These are phyloP conservation scores for Teratosphaeria epicoccoides DNA, from an alignment of 2,329 filamentous ascomycete species.

Conservation along the genomic window DNA sequence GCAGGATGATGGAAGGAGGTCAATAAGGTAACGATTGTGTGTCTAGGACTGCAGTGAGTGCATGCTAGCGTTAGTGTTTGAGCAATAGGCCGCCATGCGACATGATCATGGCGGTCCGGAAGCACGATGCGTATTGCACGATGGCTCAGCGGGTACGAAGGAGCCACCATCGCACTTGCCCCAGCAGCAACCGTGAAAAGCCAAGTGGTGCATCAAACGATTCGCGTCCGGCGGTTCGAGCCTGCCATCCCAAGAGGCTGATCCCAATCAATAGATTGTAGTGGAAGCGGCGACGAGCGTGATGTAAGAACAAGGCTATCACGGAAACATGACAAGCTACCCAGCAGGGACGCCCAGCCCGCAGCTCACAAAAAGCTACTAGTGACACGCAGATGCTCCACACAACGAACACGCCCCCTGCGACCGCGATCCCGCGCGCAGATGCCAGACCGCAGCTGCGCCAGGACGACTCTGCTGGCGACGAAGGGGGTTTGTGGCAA, in stretches of 20 bases:
- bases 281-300: neutral
- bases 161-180: neutral
- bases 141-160: neutral
- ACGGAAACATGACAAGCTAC: conserved; percentile 1
- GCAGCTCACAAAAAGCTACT: conserved; percentile 1
- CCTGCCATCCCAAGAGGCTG: conserved; percentile 1
- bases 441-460: neutral
- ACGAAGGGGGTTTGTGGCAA: neutral
- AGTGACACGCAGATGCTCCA: neutral
- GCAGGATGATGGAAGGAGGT: conserved; percentile 5
- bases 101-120: conserved; percentile 1
- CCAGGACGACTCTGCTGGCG: neutral
- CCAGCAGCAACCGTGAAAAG: neutral
- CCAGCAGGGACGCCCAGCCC: neutral
- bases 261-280: conserved; percentile 2
- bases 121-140: neutral
- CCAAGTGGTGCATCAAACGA: conserved; percentile 1
- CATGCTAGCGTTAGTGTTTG: neutral
- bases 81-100: neutral
- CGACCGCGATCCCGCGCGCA: neutral
- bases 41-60: neutral
- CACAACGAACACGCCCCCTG: neutral
- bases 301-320: conserved; percentile 1
- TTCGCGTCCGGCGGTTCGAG: conserved; percentile 1
- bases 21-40: no score